Conservation (phyloP, 441 rosid genomes). For the Aleurites moluccanus region DNA sequence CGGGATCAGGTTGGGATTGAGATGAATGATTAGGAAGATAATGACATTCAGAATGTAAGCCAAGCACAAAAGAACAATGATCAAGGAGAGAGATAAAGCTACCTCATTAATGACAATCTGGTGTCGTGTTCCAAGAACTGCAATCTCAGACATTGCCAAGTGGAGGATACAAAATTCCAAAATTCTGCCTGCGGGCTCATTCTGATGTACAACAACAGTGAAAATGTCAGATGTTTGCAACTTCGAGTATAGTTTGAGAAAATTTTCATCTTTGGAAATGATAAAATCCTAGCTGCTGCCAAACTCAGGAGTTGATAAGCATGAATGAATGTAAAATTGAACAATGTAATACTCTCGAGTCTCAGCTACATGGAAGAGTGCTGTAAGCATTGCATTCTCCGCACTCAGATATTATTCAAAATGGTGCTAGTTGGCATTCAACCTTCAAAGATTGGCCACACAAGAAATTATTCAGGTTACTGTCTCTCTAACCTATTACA, state of each 20-base stretch:
- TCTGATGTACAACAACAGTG: conserved; percentile 41
- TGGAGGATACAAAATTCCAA: conserved; percentile 88
- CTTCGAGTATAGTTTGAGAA: neutral
- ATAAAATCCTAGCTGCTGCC: neutral
- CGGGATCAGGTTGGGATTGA: neutral
- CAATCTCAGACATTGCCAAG: conserved; percentile 89
- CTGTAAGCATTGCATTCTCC: neutral
- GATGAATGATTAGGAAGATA: neutral
- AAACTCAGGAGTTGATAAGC: neutral
- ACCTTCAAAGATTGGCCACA: neutral
- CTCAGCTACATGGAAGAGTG: neutral
- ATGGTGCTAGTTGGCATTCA: neutral
- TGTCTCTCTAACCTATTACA: neutral
- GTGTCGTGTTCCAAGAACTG: conserved; percentile 77
- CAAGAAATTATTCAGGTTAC: neutral
- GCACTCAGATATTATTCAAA: neutral
- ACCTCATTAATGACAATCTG: conserved; percentile 97
- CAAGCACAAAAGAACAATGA: neutral
- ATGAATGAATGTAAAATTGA: neutral
- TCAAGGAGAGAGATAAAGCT: neutral
- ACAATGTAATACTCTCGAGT: neutral
- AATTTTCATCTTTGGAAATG: neutral
- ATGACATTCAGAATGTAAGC: neutral
- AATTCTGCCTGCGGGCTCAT: conserved; percentile 78
- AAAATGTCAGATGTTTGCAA: conserved; percentile 5